Base-by-base conservation (phyloP, 208 protist species). In the Chromosphaera perkinsii region DNA sequence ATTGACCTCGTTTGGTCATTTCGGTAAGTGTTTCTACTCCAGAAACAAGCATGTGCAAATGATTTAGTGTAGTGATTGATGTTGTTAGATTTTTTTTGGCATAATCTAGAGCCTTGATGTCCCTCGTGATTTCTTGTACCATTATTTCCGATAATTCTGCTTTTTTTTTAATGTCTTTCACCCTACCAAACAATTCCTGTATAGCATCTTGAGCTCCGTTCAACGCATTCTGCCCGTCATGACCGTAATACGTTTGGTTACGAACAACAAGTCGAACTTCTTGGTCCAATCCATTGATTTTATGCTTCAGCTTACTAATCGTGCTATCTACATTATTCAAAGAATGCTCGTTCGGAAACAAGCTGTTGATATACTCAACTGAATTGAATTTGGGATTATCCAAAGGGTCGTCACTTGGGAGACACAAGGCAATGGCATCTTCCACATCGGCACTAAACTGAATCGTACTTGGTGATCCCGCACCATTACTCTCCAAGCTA, bases 71-170 rank as follows among this genome's bases (percentile, higher is more conserved):
- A 66, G 84, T 91, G 62, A 95, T 94, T 51, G 85, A 88, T 9
- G 77, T 35, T 1, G 87, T 92, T 5, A 95, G 79, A 64, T 95
- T 92, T 10, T 77, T 90, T 64, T 95, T 95, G 35, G 88, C 91
- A 40, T 85, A 86, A 72, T 95, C 91, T 9, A 95, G 81, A 56
- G 85, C 72, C 52, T 87, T 81, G 68, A 95, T 95, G 72, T 94
- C 84, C 32, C 85, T 80, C 39, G 88, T 91, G 48, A 95, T 76
- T 45, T 90, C 86, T 48, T 88, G 80, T 22, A 94, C 89, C 29
- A 91, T 94, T 48, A 87, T 79, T 75, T 95, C 90, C 57, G 87
- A 92, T 51, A 90, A 75, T 9, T 88, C 82, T 0, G 90, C 90
- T 69, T 90, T 92, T 1, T 61, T 49, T 51, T 88, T 86, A 69